Percentiles rank a stretch among this genome's conserved stretches.
Evolutionary conservation across 192 early-diverging fungal species (phyloP).

Genomic region (Dissophora globulifera): DNA sequence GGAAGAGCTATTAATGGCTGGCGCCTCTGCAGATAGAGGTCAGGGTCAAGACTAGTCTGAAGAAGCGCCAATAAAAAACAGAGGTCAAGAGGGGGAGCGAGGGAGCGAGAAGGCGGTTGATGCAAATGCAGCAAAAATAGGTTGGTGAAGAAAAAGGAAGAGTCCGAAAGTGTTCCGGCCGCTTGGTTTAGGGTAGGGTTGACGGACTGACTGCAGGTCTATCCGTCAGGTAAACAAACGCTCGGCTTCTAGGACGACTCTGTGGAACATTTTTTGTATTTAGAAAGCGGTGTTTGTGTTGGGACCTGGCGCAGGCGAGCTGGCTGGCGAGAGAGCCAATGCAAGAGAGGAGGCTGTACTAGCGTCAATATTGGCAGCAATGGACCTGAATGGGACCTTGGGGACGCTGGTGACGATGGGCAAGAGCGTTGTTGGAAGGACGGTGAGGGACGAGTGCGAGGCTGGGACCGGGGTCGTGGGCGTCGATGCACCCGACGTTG

Average conservation of each 20-base stretch:
- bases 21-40: too few relatives aligned
- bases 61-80: too few relatives aligned
- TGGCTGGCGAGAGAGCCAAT: slow-evolving; percentile 1
- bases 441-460: slow-evolving; percentile 1
- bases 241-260: too few relatives aligned
- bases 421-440: slow-evolving; percentile 31
- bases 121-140: too few relatives aligned
- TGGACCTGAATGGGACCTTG: slow-evolving; percentile 10
- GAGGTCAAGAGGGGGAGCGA: too few relatives aligned
- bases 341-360: neutral
- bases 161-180: too few relatives aligned
- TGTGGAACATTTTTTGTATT: slow-evolving; percentile 1
- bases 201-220: too few relatives aligned
- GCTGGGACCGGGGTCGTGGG: slow-evolving; percentile 35
- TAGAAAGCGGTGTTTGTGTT: slow-evolving; percentile 13
- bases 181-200: too few relatives aligned
- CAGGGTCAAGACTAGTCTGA: too few relatives aligned
- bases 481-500: slow-evolving; percentile 10
- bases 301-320: slow-evolving; percentile 31
- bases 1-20: neutral
- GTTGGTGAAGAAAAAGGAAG: too few relatives aligned
- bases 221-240: too few relatives aligned
- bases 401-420: slow-evolving; percentile 25
- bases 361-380: neutral
- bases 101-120: too few relatives aligned